Percentiles rank a stretch among this genome's conserved stretches.
phyloP scores from a whole-genome alignment of 768 basidiomycete genomes.

The Trametes cingulata region DNA sequence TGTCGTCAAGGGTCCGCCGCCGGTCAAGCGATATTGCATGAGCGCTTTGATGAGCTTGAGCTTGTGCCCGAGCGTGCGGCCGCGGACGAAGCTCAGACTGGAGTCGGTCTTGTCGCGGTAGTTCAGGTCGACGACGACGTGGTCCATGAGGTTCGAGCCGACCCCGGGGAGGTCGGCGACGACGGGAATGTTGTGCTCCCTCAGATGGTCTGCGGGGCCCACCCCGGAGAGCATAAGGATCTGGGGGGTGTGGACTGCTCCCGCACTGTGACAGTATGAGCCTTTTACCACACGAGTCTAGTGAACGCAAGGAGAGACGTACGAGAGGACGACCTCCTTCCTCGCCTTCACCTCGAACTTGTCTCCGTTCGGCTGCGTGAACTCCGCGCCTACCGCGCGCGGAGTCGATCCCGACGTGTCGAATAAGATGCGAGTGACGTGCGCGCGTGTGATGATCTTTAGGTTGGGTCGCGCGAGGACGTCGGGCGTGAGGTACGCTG shows the following conservation, averaged over 20 bases:
- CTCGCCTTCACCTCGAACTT: slow-evolving; percentile 48
- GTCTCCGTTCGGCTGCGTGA: slow-evolving; percentile 42
- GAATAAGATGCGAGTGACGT: slow-evolving; percentile 60
- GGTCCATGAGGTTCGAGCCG: slow-evolving; percentile 73
- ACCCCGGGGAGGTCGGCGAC: slow-evolving; percentile 71
- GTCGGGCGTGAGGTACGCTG: slow-evolving; percentile 64
- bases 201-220: slow-evolving; percentile 63
- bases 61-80: slow-evolving; percentile 4
- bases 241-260: slow-evolving; percentile 60
- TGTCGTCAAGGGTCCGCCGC: slow-evolving; percentile 51
- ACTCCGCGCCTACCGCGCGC: slow-evolving; percentile 64
- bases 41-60: slow-evolving; percentile 29
- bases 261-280: slow-evolving; percentile 43
- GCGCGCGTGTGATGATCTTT: slow-evolving; percentile 56
- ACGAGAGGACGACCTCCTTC: slow-evolving; percentile 67
- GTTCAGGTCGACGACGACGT: slow-evolving; percentile 53
- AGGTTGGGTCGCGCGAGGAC: slow-evolving; percentile 68
- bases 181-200: slow-evolving; percentile 52
- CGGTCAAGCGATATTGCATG: slow-evolving; percentile 44
- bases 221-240: slow-evolving; percentile 76
- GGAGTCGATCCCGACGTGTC: slow-evolving; percentile 38
- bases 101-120: slow-evolving; percentile 52
- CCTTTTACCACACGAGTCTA: too few species aligned
- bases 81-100: slow-evolving; percentile 41
- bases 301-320: slow-evolving; percentile 27